Percentiles rank a stretch among this genome's conserved stretches.
Evolutionary conservation across 202 grass and related monocot species (phyloP).

Genomic region (Zoysia matrella): DNA sequence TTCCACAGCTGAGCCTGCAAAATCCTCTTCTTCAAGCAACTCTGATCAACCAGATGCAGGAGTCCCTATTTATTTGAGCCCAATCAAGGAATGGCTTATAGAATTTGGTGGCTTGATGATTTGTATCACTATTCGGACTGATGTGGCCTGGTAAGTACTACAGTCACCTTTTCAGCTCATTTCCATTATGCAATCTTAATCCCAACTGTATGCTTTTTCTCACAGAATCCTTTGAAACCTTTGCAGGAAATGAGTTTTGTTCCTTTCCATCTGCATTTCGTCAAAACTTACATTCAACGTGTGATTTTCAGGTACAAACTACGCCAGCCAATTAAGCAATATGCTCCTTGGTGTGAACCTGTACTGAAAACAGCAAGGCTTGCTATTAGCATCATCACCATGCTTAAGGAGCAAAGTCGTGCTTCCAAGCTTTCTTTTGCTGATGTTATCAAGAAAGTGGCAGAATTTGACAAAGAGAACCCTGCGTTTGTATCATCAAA

Average conservation of each 20-base stretch:
- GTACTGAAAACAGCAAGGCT: slow-evolving; percentile 91
- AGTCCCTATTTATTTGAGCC: slow-evolving; percentile 88
- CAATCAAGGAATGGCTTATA: slow-evolving; percentile 97
- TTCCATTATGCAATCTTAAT: slow-evolving; percentile 24
- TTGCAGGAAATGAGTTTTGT: slow-evolving; percentile 14
- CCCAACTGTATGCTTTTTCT: slow-evolving; percentile 11
- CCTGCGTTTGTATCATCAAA: slow-evolving; percentile 77
- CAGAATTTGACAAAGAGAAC: slow-evolving; percentile 72
- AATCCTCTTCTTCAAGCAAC: slow-evolving; percentile 55
- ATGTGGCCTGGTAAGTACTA: slow-evolving; percentile 80
- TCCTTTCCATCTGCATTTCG: slow-evolving; percentile 12
- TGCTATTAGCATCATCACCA: slow-evolving; percentile 83
- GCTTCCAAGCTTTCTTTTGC: slow-evolving; percentile 89
- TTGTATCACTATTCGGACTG: slow-evolving; percentile 92
- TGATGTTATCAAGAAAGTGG: slow-evolving; percentile 87
- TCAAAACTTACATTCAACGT: slow-evolving; percentile 27
- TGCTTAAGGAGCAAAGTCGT: slow-evolving; percentile 95
- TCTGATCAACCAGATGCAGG: slow-evolving; percentile 59
- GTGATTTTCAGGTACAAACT: slow-evolving; percentile 91
- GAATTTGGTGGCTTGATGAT: slow-evolving; percentile 97
- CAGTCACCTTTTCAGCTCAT: not conserved
- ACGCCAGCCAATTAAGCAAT: slow-evolving; percentile 89
- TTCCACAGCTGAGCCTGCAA: slow-evolving; percentile 59
- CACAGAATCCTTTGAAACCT: slow-evolving; percentile 18
- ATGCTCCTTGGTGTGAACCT: slow-evolving; percentile 86